Base-by-base conservation (phyloP, 768 basidiomycete species). In the Lentinus brumalis region DNA sequence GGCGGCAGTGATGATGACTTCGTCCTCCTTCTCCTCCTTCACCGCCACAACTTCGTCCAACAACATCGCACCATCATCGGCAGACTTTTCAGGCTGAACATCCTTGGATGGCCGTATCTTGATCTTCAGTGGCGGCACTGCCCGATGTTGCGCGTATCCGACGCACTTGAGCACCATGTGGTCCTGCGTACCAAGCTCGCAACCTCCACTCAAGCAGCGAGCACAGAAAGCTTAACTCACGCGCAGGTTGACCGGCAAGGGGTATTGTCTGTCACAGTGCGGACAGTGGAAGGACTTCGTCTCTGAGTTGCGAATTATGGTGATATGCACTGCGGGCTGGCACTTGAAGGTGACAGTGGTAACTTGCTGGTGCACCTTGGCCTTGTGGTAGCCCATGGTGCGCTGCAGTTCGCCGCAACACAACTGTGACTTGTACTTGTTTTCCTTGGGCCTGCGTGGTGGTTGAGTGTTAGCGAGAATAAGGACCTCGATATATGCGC, bases 201-300 rank as follows among this genome's bases (percentile, higher is more conserved):
- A 53, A 45, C 42, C 31, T 14, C 31, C 26, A 5, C 40, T 14
- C 21, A 31, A 14, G 2, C 11, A 18, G 45, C n/a, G 11, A 7
- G 29, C 26, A 39, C 10, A 30, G 45, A 46, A 39, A 39, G 5
- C 18, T 18, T 29, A 16, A 60, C 59, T 53, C 45, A 60, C 59
- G 52, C 59, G 59, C 40, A 60, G 41, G 3, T 52, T 52, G 3
- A 46, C 54, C 9, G 59, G 52, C 52, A 60, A 53, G n/a, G 59
- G 52, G 52, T 53, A 60, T 14, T 46, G 54, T 26, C 40, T 54
- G 45, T 53, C 46, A 35, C 35, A 35, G 35, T 11, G 35, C 11
- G 35, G 35, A 51, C 61, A 62, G 61, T 62, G 61, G 51, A 62
- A 62, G 51, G 38, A 46, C n/a, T 56, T 53, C 11, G 61, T 53